Evolutionary conservation across 768 basidiomycete species (phyloP).

Genomic region (Leccinum boreale): DNA sequence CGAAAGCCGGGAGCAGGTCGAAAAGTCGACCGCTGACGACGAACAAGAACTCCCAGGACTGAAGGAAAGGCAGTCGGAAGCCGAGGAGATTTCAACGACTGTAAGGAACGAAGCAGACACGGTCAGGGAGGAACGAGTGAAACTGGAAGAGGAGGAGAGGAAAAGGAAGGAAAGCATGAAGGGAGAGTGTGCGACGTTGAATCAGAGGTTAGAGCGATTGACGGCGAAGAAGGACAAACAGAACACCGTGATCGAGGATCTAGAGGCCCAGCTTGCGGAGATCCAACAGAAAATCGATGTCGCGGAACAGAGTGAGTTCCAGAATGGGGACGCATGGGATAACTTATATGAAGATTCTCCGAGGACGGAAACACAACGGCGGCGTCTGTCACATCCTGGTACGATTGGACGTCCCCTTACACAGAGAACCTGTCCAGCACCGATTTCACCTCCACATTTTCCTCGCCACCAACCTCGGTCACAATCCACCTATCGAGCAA

Average conservation of each 20-base stretch:
- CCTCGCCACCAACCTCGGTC: constrained; percentile 28
- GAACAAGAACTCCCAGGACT: constrained; percentile 41
- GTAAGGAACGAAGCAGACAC: constrained; percentile 45
- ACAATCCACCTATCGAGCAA: constrained; percentile 21
- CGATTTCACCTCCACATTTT: constrained; percentile 27
- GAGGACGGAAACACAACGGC: constrained; percentile 20
- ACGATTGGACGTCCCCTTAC: constrained; percentile 24
- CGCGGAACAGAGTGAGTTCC: constrained; percentile 27
- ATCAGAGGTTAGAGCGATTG: constrained; percentile 66
- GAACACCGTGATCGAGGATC: constrained; percentile 51
- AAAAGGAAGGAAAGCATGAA: constrained; percentile 55
- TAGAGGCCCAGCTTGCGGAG: constrained; percentile 63
- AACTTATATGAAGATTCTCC: constrained; percentile 11
- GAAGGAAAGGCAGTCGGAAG: constrained; percentile 38
- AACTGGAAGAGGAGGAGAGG: constrained; percentile 46
- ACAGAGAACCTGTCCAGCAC: constrained; percentile 14
- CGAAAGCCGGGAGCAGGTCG: constrained; percentile 45
- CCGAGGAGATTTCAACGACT: constrained; percentile 38
- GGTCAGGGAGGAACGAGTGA: constrained; percentile 43
- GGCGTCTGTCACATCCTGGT: constrained; percentile 28
- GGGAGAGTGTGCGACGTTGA: constrained; percentile 53
- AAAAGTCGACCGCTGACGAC: constrained; percentile 38
- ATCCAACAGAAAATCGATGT: constrained; percentile 59
- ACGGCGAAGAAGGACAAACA: constrained; percentile 62
- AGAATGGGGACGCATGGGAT: constrained; percentile 17